Evolutionary conservation across 2,329 filamentous ascomycete species (phyloP), one percentile per base, ranked within the genome.

Genomic region (Phaeosphaeria sp.): DNA sequence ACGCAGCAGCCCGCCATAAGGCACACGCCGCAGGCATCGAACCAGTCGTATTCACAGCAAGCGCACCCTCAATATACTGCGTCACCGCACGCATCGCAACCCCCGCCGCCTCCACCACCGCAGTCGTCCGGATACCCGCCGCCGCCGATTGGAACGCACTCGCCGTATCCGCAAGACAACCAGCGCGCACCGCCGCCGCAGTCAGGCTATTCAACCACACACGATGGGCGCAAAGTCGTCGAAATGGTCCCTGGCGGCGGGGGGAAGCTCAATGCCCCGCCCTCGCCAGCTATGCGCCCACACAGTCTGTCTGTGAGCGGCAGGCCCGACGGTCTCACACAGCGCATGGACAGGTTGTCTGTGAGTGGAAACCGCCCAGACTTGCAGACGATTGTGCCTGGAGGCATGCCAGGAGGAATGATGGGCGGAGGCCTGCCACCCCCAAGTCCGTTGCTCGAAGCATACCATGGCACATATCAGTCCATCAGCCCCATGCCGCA

Each of bases 401-500:
- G 73, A 5, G 72, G 71, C 13, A 66, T 68, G 56, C 64, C 70
- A 5, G 67, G 68, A 15, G 65, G 63, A 9, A 65, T 59, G 7
- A 65, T 59, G 36, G 62, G 74, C 20, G 57, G 53, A 20, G 77
- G 72, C 33, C 74, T 83, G 46, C 85, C 92, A 1, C 92, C 93
- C 0, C 87, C 87, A 0, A 97, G 92, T 61, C 95, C 94, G 0
- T 82, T 98, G 50, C 86, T 97, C 1, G 94, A 98, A 78, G 89
- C 95, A 0, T 98, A 98, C 78, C 90, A 89, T 61, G 94, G 94
- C 41, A 97, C 93, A 0, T 98, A 96, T 69, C 94, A 98, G 77
- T 92, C 91, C 56, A 91, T 96, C 68, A 97, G 93, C 0, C 93
- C 94, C 0, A 97, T 97, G 92, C 93, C 93, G 0, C 93, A 93